phyloP scores from a whole-genome alignment of 176 grass and related monocot genomes.

The Hordeum marinum region DNA sequence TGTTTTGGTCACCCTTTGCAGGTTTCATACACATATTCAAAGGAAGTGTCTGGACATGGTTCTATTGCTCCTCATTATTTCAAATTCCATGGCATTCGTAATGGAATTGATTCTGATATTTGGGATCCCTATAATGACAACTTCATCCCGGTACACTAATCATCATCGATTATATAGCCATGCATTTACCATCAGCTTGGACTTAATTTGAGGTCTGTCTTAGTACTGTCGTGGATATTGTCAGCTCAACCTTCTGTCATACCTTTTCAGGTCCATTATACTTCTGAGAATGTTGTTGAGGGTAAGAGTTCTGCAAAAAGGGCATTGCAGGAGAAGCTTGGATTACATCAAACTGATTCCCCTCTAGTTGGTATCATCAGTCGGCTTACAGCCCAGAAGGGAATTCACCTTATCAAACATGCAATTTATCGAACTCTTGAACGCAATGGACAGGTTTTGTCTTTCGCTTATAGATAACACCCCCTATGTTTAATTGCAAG shows the following conservation, averaged over 20 bases:
- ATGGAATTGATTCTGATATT: constrained; percentile 79
- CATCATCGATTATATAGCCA: background rate
- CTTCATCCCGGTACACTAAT: constrained; percentile 48
- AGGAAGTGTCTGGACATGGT: constrained; percentile 77
- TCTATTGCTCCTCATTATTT: constrained; percentile 78
- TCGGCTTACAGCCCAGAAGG: constrained; percentile 89
- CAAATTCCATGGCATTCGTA: constrained; percentile 75
- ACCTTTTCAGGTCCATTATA: constrained; percentile 65
- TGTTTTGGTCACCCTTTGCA: constrained; percentile 30
- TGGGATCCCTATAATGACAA: constrained; percentile 68
- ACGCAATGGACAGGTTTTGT: constrained; percentile 70
- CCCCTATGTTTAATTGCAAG: background rate
- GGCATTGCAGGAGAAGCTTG: constrained; percentile 80
- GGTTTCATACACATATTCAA: constrained; percentile 86
- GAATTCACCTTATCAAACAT: constrained; percentile 99
- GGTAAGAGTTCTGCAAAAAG: constrained; percentile 88
- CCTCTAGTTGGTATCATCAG: constrained; percentile 85
- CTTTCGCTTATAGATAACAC: background rate
- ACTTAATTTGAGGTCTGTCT: background rate
- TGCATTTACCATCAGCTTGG: constrained; percentile 4
- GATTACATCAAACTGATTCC: constrained; percentile 60
- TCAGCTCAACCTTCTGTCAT: background rate
- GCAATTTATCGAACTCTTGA: constrained; percentile 66
- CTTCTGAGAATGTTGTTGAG: constrained; percentile 77
- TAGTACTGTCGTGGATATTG: background rate